Evolutionary conservation across 495 filamentous ascomycete species (phyloP).

Genomic region (Penicillium canescens): DNA sequence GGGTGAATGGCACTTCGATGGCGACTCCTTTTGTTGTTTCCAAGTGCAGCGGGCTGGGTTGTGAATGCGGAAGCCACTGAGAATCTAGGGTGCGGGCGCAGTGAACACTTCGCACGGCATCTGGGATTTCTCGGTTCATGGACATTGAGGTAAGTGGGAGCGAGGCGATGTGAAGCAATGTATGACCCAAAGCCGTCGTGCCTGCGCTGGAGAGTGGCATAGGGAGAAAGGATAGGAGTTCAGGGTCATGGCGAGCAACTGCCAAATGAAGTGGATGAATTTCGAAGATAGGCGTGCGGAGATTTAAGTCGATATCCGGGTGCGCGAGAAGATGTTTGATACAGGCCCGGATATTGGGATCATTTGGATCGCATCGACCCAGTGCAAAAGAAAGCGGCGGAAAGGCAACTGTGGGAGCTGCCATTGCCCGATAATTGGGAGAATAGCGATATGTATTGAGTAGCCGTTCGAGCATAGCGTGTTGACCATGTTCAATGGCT

Average conservation of each 20-base stretch:
- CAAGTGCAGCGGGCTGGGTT: not conserved
- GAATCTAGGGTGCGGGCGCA: not conserved
- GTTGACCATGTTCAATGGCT: not conserved
- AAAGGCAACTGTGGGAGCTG: not conserved
- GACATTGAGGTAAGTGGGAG: constrained; percentile 2
- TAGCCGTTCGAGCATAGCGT: not conserved
- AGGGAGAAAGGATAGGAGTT: constrained; percentile 9
- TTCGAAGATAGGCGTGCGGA: constrained; percentile 17
- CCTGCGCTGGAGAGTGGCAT: not conserved
- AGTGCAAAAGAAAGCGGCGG: not conserved
- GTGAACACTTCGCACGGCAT: not conserved
- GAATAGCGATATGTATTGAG: not conserved
- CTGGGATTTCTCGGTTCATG: not conserved
- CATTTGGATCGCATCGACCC: not conserved
- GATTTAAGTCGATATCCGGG: not conserved
- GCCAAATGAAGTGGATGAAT: constrained; percentile 20
- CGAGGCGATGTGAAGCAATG: not conserved
- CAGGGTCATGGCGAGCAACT: constrained; percentile 12
- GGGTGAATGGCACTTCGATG: not conserved
- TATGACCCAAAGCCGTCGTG: not conserved
- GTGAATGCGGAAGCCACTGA: not conserved
- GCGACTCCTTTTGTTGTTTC: not conserved
- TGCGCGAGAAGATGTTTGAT: not conserved
- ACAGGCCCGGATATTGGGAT: not conserved
- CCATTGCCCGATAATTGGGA: not conserved